Conservation (phyloP, 1,284 basidiomycete species). For the Ustilago trichophora region DNA sequence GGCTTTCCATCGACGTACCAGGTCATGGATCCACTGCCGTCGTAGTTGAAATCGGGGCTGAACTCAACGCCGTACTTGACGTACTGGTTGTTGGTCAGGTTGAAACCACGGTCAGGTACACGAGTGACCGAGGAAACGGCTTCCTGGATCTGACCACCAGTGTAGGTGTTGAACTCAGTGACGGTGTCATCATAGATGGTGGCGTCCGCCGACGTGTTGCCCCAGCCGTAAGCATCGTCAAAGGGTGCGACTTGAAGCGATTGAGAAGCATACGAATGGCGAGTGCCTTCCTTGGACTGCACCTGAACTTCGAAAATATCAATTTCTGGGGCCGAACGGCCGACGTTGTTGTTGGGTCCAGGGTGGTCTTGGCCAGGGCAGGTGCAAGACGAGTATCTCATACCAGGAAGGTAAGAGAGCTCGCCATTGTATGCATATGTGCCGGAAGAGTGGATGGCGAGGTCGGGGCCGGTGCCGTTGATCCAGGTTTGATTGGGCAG, state of each 20-base stretch:
- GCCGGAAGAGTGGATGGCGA: slow-evolving; percentile 34
- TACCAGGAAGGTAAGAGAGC: slow-evolving; percentile 57
- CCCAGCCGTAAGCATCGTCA: slow-evolving; percentile 59
- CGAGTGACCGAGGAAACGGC: slow-evolving; percentile 60
- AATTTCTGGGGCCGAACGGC: slow-evolving; percentile 64
- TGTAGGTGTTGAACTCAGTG: slow-evolving; percentile 61
- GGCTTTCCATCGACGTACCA: slow-evolving; percentile 64
- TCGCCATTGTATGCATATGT: slow-evolving; percentile 55
- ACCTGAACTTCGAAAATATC: slow-evolving; percentile 69
- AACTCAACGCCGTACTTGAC: slow-evolving; percentile 64
- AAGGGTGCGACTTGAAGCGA: slow-evolving; percentile 66
- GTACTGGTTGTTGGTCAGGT: slow-evolving; percentile 32
- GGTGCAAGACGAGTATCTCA: slow-evolving; percentile 60
- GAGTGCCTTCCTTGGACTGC: slow-evolving; percentile 68
- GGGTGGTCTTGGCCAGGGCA: slow-evolving; percentile 60
- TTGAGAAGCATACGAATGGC: slow-evolving; percentile 57
- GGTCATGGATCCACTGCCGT: slow-evolving; percentile 56
- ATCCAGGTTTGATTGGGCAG: slow-evolving; percentile 55
- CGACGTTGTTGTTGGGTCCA: slow-evolving; percentile 60
- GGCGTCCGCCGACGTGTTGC: slow-evolving; percentile 33
- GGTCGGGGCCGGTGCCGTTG: slow-evolving; percentile 51
- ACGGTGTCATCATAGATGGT: slow-evolving; percentile 48
- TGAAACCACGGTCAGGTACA: slow-evolving; percentile 58
- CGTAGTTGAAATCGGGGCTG: slow-evolving; percentile 56
- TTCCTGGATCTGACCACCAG: slow-evolving; percentile 63